These are phyloP conservation scores for Poa annua DNA, from an alignment of 176 grass and related monocot genomes.

Conservation along the genomic window DNA sequence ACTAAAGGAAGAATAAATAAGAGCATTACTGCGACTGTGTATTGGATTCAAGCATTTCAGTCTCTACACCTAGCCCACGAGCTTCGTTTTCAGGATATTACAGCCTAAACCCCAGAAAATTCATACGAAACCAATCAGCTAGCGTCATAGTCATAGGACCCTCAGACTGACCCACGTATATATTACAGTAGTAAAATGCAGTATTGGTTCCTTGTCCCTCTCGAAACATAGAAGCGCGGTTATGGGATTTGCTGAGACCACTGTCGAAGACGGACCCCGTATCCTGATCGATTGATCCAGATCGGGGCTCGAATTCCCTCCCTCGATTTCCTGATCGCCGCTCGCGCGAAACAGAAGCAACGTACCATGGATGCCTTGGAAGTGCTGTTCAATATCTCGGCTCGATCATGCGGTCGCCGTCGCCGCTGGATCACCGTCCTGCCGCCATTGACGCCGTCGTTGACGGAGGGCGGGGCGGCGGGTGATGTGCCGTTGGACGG, in stretches of 20 bases:
- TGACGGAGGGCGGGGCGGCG: slow-evolving; percentile 2
- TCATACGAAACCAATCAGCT: slow-evolving; percentile 1
- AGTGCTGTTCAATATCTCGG: not conserved
- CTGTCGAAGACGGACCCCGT: not conserved
- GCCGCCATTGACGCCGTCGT: slow-evolving; percentile 20
- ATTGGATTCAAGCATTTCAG: slow-evolving; percentile 25
- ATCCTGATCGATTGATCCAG: not conserved
- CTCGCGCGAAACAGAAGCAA: not conserved
- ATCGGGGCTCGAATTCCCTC: slow-evolving; percentile 11
- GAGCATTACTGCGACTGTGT: not conserved
- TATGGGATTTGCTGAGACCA: not conserved
- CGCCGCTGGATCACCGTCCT: slow-evolving; percentile 27
- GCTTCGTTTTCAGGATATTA: not conserved
- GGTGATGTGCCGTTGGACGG: not conserved
- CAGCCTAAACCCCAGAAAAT: not conserved
- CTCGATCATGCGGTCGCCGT: slow-evolving; percentile 17
- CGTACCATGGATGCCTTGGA: not conserved
- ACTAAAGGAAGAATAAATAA: not conserved
- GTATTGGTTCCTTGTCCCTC: not conserved
- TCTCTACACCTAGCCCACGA: not conserved
- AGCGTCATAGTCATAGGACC: not conserved
- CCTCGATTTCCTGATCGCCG: not conserved
- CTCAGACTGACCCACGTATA: not conserved
- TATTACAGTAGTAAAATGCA: not conserved
- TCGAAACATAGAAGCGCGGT: not conserved